Conservation (phyloP, 2,329 filamentous ascomycete species). For the Xylaria sp. region DNA sequence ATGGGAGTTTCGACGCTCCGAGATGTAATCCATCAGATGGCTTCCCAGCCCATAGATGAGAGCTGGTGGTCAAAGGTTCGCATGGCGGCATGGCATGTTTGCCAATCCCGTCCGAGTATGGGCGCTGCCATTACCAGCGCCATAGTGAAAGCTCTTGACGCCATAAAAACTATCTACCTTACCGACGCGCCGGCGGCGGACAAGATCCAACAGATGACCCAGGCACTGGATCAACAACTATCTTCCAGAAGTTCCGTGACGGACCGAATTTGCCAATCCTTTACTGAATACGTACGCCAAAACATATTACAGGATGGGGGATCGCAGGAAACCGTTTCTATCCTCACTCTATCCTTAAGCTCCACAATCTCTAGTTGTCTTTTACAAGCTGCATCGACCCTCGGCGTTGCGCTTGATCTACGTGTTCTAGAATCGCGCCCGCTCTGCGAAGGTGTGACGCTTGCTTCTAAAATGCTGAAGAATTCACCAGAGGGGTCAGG, state of each 20-base stretch:
- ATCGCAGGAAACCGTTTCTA: slow-evolving; percentile 52
- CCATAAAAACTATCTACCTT: slow-evolving; percentile 48
- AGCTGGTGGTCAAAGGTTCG: slow-evolving; percentile 67
- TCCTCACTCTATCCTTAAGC: slow-evolving; percentile 72
- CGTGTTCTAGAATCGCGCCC: slow-evolving; percentile 75
- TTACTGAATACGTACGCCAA: slow-evolving; percentile 51
- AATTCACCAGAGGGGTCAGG: slow-evolving; percentile 29
- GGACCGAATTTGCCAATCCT: slow-evolving; percentile 50
- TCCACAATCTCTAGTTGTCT: slow-evolving; percentile 68
- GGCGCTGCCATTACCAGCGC: slow-evolving; percentile 66
- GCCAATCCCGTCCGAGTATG: slow-evolving; percentile 75
- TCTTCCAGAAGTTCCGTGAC: slow-evolving; percentile 34
- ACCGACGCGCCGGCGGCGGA: slow-evolving; percentile 41
- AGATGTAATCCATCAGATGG: slow-evolving; percentile 56
- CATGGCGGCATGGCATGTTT: slow-evolving; percentile 70
- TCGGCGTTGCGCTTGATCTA: slow-evolving; percentile 60
- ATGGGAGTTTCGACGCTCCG: slow-evolving; percentile 63
- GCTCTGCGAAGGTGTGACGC: slow-evolving; percentile 70
- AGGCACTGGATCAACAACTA: slow-evolving; percentile 44
- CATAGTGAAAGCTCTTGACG: slow-evolving; percentile 59
- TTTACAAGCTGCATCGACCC: slow-evolving; percentile 52
- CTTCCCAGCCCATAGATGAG: slow-evolving; percentile 45
- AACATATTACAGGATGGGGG: slow-evolving; percentile 31
- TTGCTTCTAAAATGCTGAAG: slow-evolving; percentile 58
- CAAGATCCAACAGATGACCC: slow-evolving; percentile 44